Evolutionary conservation across 192 early-diverging fungal species (phyloP), one percentile per base, ranked within the genome.

Genomic region (Entrophospora sp.): DNA sequence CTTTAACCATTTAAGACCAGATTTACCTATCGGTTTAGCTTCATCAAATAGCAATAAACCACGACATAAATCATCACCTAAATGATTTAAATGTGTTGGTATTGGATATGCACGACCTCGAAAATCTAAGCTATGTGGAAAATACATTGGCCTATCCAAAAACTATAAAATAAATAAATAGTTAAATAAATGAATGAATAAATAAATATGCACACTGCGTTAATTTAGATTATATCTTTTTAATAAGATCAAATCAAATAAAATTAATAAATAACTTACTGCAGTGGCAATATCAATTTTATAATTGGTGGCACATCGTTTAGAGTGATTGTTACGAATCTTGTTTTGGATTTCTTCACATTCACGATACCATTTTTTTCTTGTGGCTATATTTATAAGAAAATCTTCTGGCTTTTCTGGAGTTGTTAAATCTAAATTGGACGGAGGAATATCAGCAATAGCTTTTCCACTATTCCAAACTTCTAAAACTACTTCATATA

Each of bases 61-160:
- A 71, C 96, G 90, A 67, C 92, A 94, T 61, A 98, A 74, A 77
- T 98, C 96, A 73, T 96, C 92, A 51, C 93, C 93, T 40, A 98
- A 83, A 72, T 98, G 96, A 77, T 96, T 98, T 44, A 98, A 85
- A 62, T 91, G 86, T 7, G 91, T 87, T 30, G 96, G 96, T 34
- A 98, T 95, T 44, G 96, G 93, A 67, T 98, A 98, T 4, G 96
- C 94, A 60, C 96, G 89, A 24, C 96, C 96, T 51, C 96, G 86
- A 81, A 98, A 98, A 73, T 98, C 96, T 64, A 96, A 70, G 69
- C 94, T 95, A 75, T 98, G 96, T 16, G 96, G 96, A 74, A 96
- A 98, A 76, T 89, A 98, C 81, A 98, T 91, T 2, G 83, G 83
- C 46, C 92, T 80, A 63, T 90, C 85, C 30, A 92, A 67, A 68